Evolutionary conservation across 495 filamentous ascomycete genomes (phyloP), one percentile per base, ranked within the genome.

Genomic region (Tuber borchii): DNA sequence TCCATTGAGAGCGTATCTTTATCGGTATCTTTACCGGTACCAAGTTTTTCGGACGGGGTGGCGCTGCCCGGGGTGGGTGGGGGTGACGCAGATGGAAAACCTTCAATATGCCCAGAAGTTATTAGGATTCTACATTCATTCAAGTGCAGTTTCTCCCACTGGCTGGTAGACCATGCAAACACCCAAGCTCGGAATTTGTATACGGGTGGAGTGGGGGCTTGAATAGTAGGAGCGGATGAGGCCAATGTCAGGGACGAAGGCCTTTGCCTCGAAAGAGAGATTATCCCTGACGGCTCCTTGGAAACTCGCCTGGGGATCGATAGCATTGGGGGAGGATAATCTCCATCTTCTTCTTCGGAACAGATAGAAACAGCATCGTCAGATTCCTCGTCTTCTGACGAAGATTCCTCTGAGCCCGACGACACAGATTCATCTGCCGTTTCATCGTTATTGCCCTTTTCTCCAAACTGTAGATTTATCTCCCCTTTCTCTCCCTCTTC

Each of bases 21-120:
- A 19, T 46, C 75, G 31, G 31, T 46, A n/a, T 69, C 69, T 22
- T 74, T 80, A 45, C 20, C 26, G 17, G 78, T 48, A 26, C 68
- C 72, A 65, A 17, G 26, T 26, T 17, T 65, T 34, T 65, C 56
- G 56, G 26, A 17, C 26, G 56, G 56, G 26, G 56, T 65, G 26
- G 76, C 74, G n/a, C 75, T 74, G n/a, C n/a, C 31, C 20, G 75
- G 75, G 22, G 78, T 71, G 2, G 69, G 37, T 22, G 78, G 70
- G 17, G 76, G 73, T 61, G 77, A 79, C 34, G 37, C 70, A 37
- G 56, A 74, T 61, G 81, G 78, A 73, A 79, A 74, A 9, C 76
- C 93, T 84, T 97, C 93, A 75, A 99, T 91, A 61, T 93, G 87
- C 2, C 95, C 95, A 17, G 93, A 93, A 42, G 89, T 92, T 34